A percentile compares a stretch with the other conserved stretches of the same genome.
Evolutionary conservation across 306 rosid genomes (phyloP).

Genomic region (Sindora glabra): DNA sequence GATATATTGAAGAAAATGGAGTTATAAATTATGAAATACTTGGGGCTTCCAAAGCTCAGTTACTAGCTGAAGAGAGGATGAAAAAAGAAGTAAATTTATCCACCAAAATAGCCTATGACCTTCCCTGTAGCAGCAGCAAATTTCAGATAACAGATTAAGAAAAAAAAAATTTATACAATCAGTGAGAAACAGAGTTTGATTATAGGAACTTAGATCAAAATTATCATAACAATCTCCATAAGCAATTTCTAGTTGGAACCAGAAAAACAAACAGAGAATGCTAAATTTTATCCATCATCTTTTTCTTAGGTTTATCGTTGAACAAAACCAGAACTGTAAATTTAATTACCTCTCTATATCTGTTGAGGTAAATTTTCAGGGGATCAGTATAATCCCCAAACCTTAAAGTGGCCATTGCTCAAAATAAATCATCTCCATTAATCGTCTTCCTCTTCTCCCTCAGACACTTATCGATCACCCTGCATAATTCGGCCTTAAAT

Average conservation of each 20-base stretch:
- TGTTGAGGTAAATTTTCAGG: too few species aligned
- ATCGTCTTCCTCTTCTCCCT: constrained; percentile 96
- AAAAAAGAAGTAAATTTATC: too few species aligned
- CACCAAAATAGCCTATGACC: too few species aligned
- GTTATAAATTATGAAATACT: too few species aligned
- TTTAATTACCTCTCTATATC: too few species aligned
- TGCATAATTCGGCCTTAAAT: constrained; percentile 17
- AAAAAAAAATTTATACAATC: constrained; percentile 3
- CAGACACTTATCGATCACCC: constrained; percentile 99
- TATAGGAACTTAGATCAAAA: background rate
- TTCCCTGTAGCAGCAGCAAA: too few species aligned
- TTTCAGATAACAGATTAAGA: too few species aligned
- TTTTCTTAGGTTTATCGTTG: background rate
- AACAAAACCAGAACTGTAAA: too few species aligned
- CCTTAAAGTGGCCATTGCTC: constrained; percentile 96
- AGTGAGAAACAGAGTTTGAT: constrained; percentile 19
- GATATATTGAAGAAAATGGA: too few species aligned
- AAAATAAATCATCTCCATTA: constrained; percentile 94
- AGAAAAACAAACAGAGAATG: background rate
- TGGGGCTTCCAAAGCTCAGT: too few species aligned
- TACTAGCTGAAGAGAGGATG: too few species aligned
- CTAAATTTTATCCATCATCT: background rate
- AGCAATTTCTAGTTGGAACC: background rate
- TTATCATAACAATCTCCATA: background rate
- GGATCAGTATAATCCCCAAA: constrained; percentile 91